Evolutionary conservation across 2,329 filamentous ascomycete species (phyloP), one percentile per base, ranked within the genome.

Genomic region (Myriosclerotinia scirpicola): DNA sequence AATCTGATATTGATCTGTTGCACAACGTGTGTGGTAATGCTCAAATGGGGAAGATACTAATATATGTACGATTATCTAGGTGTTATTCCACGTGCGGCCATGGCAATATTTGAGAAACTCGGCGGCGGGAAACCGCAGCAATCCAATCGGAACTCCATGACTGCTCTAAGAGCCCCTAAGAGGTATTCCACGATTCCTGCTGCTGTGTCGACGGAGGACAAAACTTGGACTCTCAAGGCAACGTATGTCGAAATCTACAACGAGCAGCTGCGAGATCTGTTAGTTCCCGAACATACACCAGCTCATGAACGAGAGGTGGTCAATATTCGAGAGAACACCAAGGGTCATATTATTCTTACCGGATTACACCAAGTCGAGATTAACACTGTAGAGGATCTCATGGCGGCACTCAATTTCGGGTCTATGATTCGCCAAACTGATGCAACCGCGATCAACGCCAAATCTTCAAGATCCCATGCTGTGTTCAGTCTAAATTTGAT

Each of bases 161-260:
- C 91, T 20, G 92, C 93, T 62, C 84, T 97, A 48, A 89, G 91
- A 70, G 87, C 91, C 5, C 94, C 94, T 0, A 85, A 87, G 56
- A 87, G 92, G 70, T 95, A 96, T 72, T 93, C 91, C 2, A 84
- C 86, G 67, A 58, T 69, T 22, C 67, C 71, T 59, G 42, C 72
- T 6, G 67, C 68, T 62, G 36, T 69, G 42, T 64, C 71, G 26
- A 63, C 64, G 34, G 78, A 75, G 5, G 91, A 95, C 59, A 93
- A 90, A 78, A 90, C 84, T 69, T 99, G 95, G 95, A 90, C 92
- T 63, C 81, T 99, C 74, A 96, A 91, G 77, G 95, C 94, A 14
- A 97, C 93, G 1, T 97, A 97, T 76, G 91, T 97, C 70, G 86
- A 98, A 82, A 99, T 99, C 71, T 99, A 99, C 81, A 98, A 99